A percentile compares a stretch with the other conserved stretches of the same genome.
Conservation (phyloP, 2,329 filamentous ascomycete species). For the Didymella lethalis region DNA sequence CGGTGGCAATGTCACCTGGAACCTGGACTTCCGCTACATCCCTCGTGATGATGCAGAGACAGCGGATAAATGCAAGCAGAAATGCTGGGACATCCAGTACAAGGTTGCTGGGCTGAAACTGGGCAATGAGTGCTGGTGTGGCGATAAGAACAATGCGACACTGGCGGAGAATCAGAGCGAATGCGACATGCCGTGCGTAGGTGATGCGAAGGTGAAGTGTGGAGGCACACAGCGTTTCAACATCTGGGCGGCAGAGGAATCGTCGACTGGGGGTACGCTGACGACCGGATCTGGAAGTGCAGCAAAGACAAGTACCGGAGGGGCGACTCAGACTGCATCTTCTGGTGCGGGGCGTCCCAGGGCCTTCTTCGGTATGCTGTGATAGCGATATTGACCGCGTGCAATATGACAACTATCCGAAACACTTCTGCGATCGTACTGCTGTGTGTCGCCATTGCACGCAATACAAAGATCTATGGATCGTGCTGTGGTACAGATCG, state of each 20-base stretch:
- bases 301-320: neutral
- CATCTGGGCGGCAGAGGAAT: constrained; percentile 4
- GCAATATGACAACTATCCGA: too few species aligned
- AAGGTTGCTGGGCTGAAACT: constrained; percentile 7
- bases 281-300: neutral
- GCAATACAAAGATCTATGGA: too few species aligned
- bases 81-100: constrained; percentile 7
- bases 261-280: neutral
- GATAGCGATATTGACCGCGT: too few species aligned
- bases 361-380: too few species aligned
- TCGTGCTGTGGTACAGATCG: too few species aligned
- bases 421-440: too few species aligned
- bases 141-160: constrained; percentile 7
- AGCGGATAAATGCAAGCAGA: constrained; percentile 7
- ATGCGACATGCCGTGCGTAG: constrained; percentile 5
- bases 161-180: constrained; percentile 4
- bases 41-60: constrained; percentile 1
- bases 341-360: neutral
- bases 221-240: constrained; percentile 5
- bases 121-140: constrained; percentile 8
- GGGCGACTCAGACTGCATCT: neutral
- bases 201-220: constrained; percentile 4
- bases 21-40: neutral
- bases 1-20: neutral
- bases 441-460: too few species aligned